Evolutionary conservation across 495 filamentous ascomycete species (phyloP).

Genomic region (Usnea hakonensis): DNA sequence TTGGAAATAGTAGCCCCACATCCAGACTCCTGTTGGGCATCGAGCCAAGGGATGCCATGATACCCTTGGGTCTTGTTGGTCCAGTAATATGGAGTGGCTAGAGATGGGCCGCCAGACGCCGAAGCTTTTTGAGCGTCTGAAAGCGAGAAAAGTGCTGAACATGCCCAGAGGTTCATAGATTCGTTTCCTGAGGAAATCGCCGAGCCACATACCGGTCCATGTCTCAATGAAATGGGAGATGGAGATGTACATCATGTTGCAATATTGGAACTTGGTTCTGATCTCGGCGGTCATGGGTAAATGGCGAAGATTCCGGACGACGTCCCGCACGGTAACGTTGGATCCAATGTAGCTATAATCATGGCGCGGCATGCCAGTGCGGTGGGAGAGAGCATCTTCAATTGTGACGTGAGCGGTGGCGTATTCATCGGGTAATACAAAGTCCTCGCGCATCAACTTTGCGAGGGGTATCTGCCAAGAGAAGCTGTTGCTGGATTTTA

Average conservation of each 20-base stretch:
- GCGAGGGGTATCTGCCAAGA: conserved; percentile 43
- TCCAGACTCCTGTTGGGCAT: conserved; percentile 36
- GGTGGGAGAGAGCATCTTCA: conserved; percentile 46
- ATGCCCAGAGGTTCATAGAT: conserved; percentile 46
- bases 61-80: conserved; percentile 18
- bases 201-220: conserved; percentile 37
- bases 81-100: conserved; percentile 30
- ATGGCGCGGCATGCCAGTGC: conserved; percentile 42
- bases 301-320: conserved; percentile 36
- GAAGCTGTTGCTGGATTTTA: conserved; percentile 27
- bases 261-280: conserved; percentile 41
- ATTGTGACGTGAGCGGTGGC: conserved; percentile 41
- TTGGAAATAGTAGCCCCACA: conserved; percentile 44
- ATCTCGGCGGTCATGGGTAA: conserved; percentile 35
- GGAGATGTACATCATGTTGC: conserved; percentile 46
- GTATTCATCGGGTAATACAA: conserved; percentile 41
- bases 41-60: conserved; percentile 18
- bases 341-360: conserved; percentile 27
- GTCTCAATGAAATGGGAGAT: conserved; percentile 39
- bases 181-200: conserved; percentile 33
- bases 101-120: conserved; percentile 1
- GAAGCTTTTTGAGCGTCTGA: conserved; percentile 30
- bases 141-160: conserved; percentile 41
- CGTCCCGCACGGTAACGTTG: conserved; percentile 24
- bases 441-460: conserved; percentile 45